phyloP scores from a whole-genome alignment of 768 basidiomycete species.

The Terana coerulea region DNA sequence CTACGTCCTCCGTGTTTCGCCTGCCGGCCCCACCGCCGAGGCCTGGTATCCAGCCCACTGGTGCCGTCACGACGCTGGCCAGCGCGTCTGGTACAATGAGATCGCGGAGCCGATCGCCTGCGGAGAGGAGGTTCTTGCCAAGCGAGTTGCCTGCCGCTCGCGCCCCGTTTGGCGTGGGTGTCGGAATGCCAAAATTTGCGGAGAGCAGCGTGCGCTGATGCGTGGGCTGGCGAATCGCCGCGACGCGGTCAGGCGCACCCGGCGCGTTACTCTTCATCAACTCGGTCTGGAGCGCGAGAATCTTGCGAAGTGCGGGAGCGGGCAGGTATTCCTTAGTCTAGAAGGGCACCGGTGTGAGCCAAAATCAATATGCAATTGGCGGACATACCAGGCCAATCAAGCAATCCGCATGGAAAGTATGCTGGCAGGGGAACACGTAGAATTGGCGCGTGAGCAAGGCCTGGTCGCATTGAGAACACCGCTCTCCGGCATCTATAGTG shows the following conservation, averaged over 20 bases:
- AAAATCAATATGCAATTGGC: background rate
- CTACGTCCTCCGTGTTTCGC: constrained; percentile 39
- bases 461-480: constrained; percentile 77
- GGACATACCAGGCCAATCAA: constrained; percentile 83
- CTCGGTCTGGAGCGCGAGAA: constrained; percentile 82
- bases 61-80: constrained; percentile 76
- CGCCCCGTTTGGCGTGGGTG: constrained; percentile 58
- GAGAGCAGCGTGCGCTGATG: constrained; percentile 70
- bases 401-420: constrained; percentile 97
- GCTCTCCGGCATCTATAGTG: constrained; percentile 84
- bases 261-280: constrained; percentile 55
- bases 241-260: constrained; percentile 30
- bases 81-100: constrained; percentile 93
- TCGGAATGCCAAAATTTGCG: constrained; percentile 57
- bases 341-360: background rate
- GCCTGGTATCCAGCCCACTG: constrained; percentile 68
- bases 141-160: constrained; percentile 60
- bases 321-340: constrained; percentile 94
- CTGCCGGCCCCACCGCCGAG: constrained; percentile 46
- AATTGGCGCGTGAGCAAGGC: constrained; percentile 85
- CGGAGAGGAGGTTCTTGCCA: constrained; percentile 79
- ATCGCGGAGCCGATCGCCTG: constrained; percentile 86
- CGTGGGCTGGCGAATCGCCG: constrained; percentile 37
- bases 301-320: constrained; percentile 74
- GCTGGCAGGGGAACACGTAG: constrained; percentile 98